Percentiles rank a stretch among this genome's conserved stretches.
Evolutionary conservation across 495 filamentous ascomycete species (phyloP).

Genomic region (Penicillium crystallinum): DNA sequence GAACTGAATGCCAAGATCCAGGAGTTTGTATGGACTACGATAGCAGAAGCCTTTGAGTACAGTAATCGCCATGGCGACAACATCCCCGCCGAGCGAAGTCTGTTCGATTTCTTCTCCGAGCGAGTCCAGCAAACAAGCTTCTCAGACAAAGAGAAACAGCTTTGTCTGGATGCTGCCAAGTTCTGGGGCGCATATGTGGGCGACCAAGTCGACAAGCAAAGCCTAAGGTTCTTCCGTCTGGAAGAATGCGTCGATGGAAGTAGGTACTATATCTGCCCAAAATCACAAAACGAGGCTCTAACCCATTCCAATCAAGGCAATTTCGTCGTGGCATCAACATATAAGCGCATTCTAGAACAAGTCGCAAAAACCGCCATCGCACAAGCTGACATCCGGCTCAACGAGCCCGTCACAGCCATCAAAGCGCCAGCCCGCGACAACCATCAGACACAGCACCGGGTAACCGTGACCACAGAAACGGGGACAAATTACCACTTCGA

Average conservation of each 20-base stretch:
- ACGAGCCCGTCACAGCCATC: slow-evolving; percentile 51
- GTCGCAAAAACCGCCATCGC: slow-evolving; percentile 60
- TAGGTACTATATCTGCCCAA: slow-evolving; percentile 31
- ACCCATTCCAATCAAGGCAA: slow-evolving; percentile 57
- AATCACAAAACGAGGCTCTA: background rate
- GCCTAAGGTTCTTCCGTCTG: slow-evolving; percentile 88
- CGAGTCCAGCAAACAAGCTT: slow-evolving; percentile 54
- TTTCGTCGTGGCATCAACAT: slow-evolving; percentile 82
- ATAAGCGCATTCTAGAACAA: slow-evolving; percentile 64
- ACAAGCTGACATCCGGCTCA: slow-evolving; percentile 56
- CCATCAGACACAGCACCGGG: slow-evolving; percentile 16
- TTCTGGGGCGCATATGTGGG: slow-evolving; percentile 91
- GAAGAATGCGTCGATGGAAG: slow-evolving; percentile 92
- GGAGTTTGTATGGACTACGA: slow-evolving; percentile 70
- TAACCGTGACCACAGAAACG: slow-evolving; percentile 52
- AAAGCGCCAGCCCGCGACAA: slow-evolving; percentile 21
- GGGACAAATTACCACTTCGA: slow-evolving; percentile 61
- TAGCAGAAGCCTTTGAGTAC: slow-evolving; percentile 72
- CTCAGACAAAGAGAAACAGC: slow-evolving; percentile 44
- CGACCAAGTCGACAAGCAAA: slow-evolving; percentile 68
- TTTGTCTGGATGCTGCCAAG: slow-evolving; percentile 58
- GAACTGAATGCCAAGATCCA: slow-evolving; percentile 49
- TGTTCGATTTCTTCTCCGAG: slow-evolving; percentile 71
- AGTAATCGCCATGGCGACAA: slow-evolving; percentile 61
- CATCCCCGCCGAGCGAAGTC: slow-evolving; percentile 62